Conservation (phyloP, 352 stramenopile species). For the Globisporangium heterothallicum region DNA sequence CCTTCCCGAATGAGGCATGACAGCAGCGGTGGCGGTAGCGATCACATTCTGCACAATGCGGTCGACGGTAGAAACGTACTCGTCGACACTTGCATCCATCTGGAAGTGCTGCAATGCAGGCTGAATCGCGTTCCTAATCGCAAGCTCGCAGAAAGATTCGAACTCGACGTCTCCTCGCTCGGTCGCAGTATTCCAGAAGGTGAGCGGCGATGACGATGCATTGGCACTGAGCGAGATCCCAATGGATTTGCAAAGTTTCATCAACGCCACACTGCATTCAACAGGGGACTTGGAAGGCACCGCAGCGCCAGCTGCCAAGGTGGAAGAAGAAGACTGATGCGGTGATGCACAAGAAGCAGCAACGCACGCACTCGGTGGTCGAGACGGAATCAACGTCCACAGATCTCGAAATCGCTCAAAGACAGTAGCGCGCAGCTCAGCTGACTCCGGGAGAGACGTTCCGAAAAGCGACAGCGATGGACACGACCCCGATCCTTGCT, state of each 20-base stretch:
- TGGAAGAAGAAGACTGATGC: no score
- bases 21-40: background rate
- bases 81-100: slow-evolving; percentile 29
- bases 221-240: slow-evolving; percentile 31
- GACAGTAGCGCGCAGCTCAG: slow-evolving; percentile 19
- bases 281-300: slow-evolving; percentile 28
- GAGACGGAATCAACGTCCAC: slow-evolving; percentile 38
- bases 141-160: slow-evolving; percentile 39
- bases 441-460: slow-evolving; percentile 22
- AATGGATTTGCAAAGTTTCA: slow-evolving; percentile 49
- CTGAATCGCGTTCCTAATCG: slow-evolving; percentile 38
- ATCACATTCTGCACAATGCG: slow-evolving; percentile 36
- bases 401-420: slow-evolving; percentile 31
- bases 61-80: slow-evolving; percentile 43
- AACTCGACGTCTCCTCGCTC: slow-evolving; percentile 33
- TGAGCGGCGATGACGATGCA: slow-evolving; percentile 12
- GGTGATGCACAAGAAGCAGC: background rate
- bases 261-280: slow-evolving; percentile 51
- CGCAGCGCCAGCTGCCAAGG: slow-evolving; percentile 1
- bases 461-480: slow-evolving; percentile 24
- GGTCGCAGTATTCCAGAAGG: slow-evolving; percentile 21
- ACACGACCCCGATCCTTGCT: background rate
- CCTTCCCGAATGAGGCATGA: background rate
- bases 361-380: background rate
- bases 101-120: slow-evolving; percentile 50